Base-by-base conservation (phyloP, 805 yeast species). In the Vanderwaltozyma tropicalis region DNA sequence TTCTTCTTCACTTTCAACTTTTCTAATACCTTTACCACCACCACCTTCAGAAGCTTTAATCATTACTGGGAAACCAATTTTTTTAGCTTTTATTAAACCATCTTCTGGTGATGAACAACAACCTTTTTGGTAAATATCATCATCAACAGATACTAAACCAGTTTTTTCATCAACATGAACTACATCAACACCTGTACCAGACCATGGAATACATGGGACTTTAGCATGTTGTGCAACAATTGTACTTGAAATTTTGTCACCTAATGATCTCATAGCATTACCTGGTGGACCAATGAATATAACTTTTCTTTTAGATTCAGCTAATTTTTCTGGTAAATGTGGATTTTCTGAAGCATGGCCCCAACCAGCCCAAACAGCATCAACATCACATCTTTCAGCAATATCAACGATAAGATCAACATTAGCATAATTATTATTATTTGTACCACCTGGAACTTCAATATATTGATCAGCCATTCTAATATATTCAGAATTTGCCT, bases 341-440 rank as follows among this genome's bases (percentile, higher is more conserved):
- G 99, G 99, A 66, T 94, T 89, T 68, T 92, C 99, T n/a, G 96
- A 85, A 21, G 99, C 99, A 61, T 94, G 98, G 54, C 99, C 99
- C 99, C 99, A 92, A 54, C 99, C 99, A 26, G 99, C 99, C 99
- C 99, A 92, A 41, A 92, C 99, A 19, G 98, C 99, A 61, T 92
- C 95, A 40, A 84, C 96, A 48, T 85, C 76, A 31, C 94, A 81
- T 68, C 96, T 81, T 67, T 92, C 98, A 27, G 99, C 99, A 34
- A 92, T 69, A 54, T 92, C 99, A 34, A 92, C 96, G 61, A 92
- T 92, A 44, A 92, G 71, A 49, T 92, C 98, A 44, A 92, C 99
- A 57, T 92, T 92, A 52, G 99, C 99, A 60, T 88, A 88, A 65
- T 92, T 92, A 64, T 92, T 94, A 69, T 92, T 92, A 67, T 94